Evolutionary conservation across 1,139 yeast species (phyloP).

Genomic region (Hansenula sp.): DNA sequence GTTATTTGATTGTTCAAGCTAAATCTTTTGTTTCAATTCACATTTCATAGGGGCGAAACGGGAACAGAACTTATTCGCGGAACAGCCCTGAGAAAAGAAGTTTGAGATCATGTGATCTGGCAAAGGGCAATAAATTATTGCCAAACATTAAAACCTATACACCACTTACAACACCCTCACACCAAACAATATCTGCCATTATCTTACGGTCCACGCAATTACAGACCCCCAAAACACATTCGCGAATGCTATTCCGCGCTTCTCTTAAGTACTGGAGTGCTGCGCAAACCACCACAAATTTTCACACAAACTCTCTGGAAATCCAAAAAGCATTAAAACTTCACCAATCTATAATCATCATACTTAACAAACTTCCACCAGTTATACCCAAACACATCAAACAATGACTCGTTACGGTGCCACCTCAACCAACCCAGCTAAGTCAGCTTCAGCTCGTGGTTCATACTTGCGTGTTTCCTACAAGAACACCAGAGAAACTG

Average conservation of each 20-base stretch:
- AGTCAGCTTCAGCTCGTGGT: slow-evolving; percentile 99
- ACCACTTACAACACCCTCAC: no score
- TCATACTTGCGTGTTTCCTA: slow-evolving; percentile 98
- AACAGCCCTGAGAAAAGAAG: no score
- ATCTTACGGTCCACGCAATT: background rate
- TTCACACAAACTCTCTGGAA: background rate
- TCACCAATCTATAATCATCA: background rate
- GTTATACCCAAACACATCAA: slow-evolving; percentile 3
- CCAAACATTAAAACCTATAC: no score
- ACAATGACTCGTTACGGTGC: slow-evolving; percentile 96
- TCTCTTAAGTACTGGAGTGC: background rate
- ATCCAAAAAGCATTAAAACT: no score
- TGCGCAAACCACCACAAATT: background rate
- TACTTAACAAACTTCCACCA: background rate
- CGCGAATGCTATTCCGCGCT: background rate
- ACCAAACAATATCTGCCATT: background rate
- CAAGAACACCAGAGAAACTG: slow-evolving; percentile 99
- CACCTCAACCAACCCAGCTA: slow-evolving; percentile 98
- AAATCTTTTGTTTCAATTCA: no score
- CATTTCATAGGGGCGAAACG: no score
- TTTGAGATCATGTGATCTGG: no score
- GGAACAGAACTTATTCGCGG: no score
- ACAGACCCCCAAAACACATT: background rate
- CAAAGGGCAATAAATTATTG: no score
- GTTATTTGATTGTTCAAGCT: background rate